Conservation (phyloP, 805 yeast species). For the Starmerella bombicola region DNA sequence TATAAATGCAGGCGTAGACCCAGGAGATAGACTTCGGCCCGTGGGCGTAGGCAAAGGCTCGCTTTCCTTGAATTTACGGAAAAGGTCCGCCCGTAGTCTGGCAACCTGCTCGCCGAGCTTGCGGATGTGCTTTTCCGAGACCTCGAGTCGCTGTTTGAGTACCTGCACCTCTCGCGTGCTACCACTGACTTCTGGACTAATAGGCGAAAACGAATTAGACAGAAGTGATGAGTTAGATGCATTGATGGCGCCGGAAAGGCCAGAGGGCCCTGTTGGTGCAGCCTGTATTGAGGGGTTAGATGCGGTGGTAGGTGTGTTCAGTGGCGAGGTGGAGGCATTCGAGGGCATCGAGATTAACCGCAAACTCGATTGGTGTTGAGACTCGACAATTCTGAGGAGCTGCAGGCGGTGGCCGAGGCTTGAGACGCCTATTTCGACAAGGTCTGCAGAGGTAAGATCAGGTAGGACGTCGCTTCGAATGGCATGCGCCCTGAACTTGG, state of each 20-base stretch:
- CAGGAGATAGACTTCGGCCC: background rate
- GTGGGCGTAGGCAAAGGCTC: conserved; percentile 55
- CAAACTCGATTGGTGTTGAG: background rate
- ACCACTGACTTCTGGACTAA: background rate
- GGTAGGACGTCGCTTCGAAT: conserved; percentile 64
- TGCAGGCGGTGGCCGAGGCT: conserved; percentile 44
- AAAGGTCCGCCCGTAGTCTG: conserved; percentile 49
- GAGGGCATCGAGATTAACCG: background rate
- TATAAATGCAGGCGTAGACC: background rate
- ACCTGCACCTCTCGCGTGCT: background rate
- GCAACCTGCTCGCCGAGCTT: conserved; percentile 42
- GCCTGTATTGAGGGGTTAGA: too few relatives aligned
- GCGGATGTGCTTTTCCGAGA: conserved; percentile 30
- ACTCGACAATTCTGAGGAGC: conserved; percentile 42
- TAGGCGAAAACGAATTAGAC: too few relatives aligned
- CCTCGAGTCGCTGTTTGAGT: conserved; percentile 24
- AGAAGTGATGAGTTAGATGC: too few relatives aligned
- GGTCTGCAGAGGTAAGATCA: conserved; percentile 54
- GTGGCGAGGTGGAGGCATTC: too few relatives aligned
- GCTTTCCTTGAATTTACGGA: conserved; percentile 47
- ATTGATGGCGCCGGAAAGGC: too few relatives aligned
- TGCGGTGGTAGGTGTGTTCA: too few relatives aligned
- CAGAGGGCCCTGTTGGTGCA: too few relatives aligned
- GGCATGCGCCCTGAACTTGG: conserved; percentile 41
- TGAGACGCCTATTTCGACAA: conserved; percentile 56